phyloP scores from a whole-genome alignment of 106 monocot species.

The Dendrobium nobile region DNA sequence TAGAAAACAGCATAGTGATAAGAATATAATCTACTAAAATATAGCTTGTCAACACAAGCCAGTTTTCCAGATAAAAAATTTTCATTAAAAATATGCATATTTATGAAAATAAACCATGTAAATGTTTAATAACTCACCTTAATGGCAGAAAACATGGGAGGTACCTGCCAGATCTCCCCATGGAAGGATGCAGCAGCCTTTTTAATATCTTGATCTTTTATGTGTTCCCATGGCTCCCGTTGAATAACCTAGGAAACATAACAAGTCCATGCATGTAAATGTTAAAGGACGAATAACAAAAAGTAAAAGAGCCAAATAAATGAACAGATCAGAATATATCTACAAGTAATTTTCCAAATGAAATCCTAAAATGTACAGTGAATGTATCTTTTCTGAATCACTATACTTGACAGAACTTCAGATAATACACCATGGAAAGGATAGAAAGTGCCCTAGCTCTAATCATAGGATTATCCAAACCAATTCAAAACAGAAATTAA shows the following conservation, averaged over 20 bases:
- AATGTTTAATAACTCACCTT: conserved; percentile 41
- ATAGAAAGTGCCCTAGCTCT: neutral
- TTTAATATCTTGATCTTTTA: conserved; percentile 83
- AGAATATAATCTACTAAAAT: neutral
- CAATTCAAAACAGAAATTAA: neutral
- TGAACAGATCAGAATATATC: neutral
- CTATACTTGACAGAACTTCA: neutral
- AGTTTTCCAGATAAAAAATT: neutral
- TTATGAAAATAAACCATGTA: neutral
- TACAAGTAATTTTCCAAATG: neutral
- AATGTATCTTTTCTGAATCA: neutral
- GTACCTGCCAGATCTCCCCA: conserved; percentile 99
- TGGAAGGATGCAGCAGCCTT: conserved; percentile 58
- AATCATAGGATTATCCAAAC: neutral
- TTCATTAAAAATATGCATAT: neutral
- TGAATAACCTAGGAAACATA: conserved; percentile 61
- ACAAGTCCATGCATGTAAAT: neutral
- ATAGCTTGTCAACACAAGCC: neutral
- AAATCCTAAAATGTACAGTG: neutral
- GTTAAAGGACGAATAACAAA: neutral
- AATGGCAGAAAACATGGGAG: conserved; percentile 99
- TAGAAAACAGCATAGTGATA: neutral
- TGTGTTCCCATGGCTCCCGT: conserved; percentile 98
- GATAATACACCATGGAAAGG: neutral
- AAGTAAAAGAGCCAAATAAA: neutral